These are phyloP conservation scores for Dryas alaskensis DNA, from an alignment of 306 rosid genomes.

Conservation along the genomic window DNA sequence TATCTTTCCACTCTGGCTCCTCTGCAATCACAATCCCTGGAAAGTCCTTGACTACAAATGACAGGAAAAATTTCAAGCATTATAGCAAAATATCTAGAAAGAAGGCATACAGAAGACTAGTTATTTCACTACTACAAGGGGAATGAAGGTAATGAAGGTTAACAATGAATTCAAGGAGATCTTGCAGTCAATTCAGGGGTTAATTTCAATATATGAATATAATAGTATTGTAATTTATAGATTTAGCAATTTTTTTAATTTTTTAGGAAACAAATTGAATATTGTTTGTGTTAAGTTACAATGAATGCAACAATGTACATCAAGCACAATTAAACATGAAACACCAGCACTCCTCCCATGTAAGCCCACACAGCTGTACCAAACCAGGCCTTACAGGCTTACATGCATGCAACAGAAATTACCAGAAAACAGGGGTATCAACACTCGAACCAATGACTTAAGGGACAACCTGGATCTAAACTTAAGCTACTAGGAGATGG, in stretches of 20 bases:
- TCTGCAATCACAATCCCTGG: constrained; percentile 81
- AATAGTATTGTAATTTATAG: neutral
- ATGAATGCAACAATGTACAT: neutral
- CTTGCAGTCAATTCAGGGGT: neutral
- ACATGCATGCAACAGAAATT: neutral
- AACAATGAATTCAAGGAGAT: neutral
- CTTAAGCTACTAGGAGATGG: neutral
- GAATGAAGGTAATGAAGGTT: neutral
- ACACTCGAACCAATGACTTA: neutral
- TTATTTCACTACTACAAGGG: neutral
- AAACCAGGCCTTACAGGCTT: neutral
- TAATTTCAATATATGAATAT: neutral
- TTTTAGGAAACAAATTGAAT: neutral
- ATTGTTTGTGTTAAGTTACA: neutral
- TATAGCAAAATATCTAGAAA: neutral
- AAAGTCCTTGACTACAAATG: constrained; percentile 66
- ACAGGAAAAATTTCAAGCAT: constrained; percentile 25
- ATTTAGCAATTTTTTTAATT: neutral
- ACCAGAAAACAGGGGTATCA: neutral
- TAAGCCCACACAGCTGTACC: neutral
- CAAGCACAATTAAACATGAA: neutral
- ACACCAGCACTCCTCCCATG: neutral
- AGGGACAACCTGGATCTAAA: neutral
- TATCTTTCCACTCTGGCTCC: constrained; percentile 78
- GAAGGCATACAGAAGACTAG: neutral